Evolutionary conservation across 2,329 filamentous ascomycete genomes (phyloP), one percentile per base, ranked within the genome.

Genomic region (Alternaria incomplexa): DNA sequence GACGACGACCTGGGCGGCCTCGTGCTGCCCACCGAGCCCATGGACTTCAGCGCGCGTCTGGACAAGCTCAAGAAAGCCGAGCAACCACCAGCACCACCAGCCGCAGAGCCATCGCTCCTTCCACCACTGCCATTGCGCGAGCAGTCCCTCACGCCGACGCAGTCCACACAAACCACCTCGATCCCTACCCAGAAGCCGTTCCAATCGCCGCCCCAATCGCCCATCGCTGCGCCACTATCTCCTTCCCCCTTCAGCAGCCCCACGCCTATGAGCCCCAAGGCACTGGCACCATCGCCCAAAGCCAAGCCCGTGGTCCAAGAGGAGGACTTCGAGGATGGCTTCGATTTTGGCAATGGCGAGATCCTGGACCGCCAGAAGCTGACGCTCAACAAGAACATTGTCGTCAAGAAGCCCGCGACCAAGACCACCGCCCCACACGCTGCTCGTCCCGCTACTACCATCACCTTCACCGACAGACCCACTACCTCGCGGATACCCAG

Each of bases 1-100:
- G 94, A 97, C 70, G 95, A 98, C 79, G 91, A 92, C 7, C 87
- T 98, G 63, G 92, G 96, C 64, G 95, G 95, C n/a, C 85, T 99
- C 13, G 84, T 97, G 20, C 85, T 98, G 17, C 96, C 96, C 0
- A 86, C 87, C 57, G 94, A 93, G 1, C 93, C 93, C 20, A 84
- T 99, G 56, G 90, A 97, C 79, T 91, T 98, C 73, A 87, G 88
- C 44, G 90, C 93, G 67, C 89, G 93, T 56, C 83, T 98, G 45
- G 90, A 91, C 72, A 90, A 89, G 74, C 87, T 91, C 64, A 89
- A 91, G 73, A 87, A 83, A 53, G 78, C 80, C 20, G 82, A 84
- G 53, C 65, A 54, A 8, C 66, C 65, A n/a, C 58, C 60, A 53
- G 56, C 65, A 10, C 64, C 65, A 20, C 58, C 58, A 47, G 56